Conservation (phyloP, 331 rosid species). For the Rosa hybrid region DNA sequence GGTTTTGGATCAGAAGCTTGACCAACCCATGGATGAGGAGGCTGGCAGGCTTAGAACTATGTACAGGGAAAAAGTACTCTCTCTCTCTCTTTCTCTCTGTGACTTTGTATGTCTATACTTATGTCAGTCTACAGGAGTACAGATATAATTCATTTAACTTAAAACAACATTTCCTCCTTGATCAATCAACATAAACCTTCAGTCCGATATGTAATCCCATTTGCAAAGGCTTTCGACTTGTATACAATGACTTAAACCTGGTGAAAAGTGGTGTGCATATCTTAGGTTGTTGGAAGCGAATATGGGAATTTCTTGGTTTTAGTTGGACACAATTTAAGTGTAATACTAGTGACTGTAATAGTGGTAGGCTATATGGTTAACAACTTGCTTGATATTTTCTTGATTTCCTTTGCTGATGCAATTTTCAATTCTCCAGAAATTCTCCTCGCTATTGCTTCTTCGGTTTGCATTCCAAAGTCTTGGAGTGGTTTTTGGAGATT, state of each 20-base stretch:
- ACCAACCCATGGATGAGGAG: conserved; percentile 99
- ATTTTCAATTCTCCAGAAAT: conserved; percentile 64
- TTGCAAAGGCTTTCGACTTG: background rate
- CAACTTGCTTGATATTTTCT: conserved; percentile 11
- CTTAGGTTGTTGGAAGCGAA: background rate
- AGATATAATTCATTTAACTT: background rate
- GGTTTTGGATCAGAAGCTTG: conserved; percentile 94
- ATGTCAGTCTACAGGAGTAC: background rate
- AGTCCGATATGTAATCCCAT: conserved; percentile 13
- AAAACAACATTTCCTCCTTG: conserved; percentile 1
- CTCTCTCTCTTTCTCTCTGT: conserved; percentile 15
- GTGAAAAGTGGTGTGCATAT: background rate
- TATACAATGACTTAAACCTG: background rate
- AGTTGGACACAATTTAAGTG: background rate
- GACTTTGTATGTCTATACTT: background rate
- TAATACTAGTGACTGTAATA: background rate
- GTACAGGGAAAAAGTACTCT: conserved; percentile 90
- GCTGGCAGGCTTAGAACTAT: conserved; percentile 88
- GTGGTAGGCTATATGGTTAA: conserved; percentile 8
- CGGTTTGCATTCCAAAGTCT: conserved; percentile 98
- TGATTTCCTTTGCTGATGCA: conserved; percentile 32
- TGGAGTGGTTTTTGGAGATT: conserved; percentile 97
- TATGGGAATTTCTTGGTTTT: conserved; percentile 4
- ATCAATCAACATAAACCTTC: background rate
- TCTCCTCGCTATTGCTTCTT: conserved; percentile 75